Conservation (phyloP, 2,329 filamentous ascomycete genomes). For the Talaromyces sp. region DNA sequence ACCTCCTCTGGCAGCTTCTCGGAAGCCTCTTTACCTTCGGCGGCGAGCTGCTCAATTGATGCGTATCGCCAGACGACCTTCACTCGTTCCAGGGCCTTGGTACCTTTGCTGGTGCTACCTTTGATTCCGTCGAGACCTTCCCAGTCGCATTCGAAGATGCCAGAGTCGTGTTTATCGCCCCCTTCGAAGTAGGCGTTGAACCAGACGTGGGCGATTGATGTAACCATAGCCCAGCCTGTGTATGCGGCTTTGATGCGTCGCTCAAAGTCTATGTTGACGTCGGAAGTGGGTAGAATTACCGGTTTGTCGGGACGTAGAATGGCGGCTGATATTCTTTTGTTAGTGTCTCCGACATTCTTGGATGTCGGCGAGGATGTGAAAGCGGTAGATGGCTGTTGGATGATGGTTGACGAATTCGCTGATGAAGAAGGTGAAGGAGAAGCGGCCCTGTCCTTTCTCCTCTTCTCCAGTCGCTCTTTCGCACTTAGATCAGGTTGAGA, state of each 20-base stretch:
- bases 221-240: slow-evolving; percentile 79
- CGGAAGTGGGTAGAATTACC: slow-evolving; percentile 70
- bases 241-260: slow-evolving; percentile 75
- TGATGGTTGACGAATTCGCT: slow-evolving; percentile 9
- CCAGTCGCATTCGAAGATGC: slow-evolving; percentile 67
- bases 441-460: neutral
- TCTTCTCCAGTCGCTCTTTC: slow-evolving; percentile 30
- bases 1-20: slow-evolving; percentile 25
- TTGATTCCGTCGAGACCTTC: slow-evolving; percentile 90
- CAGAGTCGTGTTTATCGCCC: slow-evolving; percentile 63
- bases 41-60: slow-evolving; percentile 16
- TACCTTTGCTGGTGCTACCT: slow-evolving; percentile 76
- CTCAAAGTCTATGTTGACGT: slow-evolving; percentile 87
- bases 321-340: slow-evolving; percentile 62
- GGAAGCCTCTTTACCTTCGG: slow-evolving; percentile 3
- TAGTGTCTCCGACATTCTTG: slow-evolving; percentile 37
- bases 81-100: slow-evolving; percentile 72
- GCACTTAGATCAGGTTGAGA: slow-evolving; percentile 44
- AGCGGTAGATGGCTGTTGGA: slow-evolving; percentile 7
- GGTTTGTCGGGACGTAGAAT: slow-evolving; percentile 68
- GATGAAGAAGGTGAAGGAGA: slow-evolving; percentile 17
- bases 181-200: slow-evolving; percentile 95
- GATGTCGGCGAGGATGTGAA: slow-evolving; percentile 33
- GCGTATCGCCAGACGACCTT: slow-evolving; percentile 74
- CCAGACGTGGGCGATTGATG: slow-evolving; percentile 90